Evolutionary conservation across 2,329 filamentous ascomycete genomes (phyloP).

Genomic region (Venturia nashicola): DNA sequence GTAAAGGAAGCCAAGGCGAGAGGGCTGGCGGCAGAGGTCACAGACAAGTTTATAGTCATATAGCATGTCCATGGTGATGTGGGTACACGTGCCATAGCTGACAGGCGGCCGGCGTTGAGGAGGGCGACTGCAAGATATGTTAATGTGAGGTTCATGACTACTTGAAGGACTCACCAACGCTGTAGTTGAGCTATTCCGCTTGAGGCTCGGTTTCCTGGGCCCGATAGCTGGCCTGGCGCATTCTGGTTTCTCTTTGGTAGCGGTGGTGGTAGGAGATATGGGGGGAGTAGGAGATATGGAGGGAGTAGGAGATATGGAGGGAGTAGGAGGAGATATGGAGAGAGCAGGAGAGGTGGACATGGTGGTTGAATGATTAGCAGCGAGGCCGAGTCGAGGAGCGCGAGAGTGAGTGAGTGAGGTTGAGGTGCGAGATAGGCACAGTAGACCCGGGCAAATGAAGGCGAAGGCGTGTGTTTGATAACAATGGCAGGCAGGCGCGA

Average conservation of each 20-base stretch:
- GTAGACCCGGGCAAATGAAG: too few relatives aligned
- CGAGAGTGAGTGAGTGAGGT: not conserved
- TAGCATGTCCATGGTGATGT: conserved; percentile 55
- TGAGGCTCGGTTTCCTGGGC: not conserved
- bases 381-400: too few relatives aligned
- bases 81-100: conserved; percentile 40
- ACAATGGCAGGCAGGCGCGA: not conserved
- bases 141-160: not conserved
- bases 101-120: conserved; percentile 7
- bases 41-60: conserved; percentile 44
- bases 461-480: not conserved
- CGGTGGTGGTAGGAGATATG: not conserved
- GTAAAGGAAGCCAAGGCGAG: conserved; percentile 60
- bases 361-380: not conserved
- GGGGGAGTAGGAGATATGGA: too few relatives aligned
- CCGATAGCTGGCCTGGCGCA: not conserved
- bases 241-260: not conserved
- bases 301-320: too few relatives aligned
- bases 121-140: not conserved
- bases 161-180: not conserved
- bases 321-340: too few relatives aligned
- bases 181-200: not conserved
- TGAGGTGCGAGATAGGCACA: not conserved
- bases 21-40: conserved; percentile 41
- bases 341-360: not conserved